Base-by-base conservation (phyloP, 306 rosid species). In the Boehmeria nivea region DNA sequence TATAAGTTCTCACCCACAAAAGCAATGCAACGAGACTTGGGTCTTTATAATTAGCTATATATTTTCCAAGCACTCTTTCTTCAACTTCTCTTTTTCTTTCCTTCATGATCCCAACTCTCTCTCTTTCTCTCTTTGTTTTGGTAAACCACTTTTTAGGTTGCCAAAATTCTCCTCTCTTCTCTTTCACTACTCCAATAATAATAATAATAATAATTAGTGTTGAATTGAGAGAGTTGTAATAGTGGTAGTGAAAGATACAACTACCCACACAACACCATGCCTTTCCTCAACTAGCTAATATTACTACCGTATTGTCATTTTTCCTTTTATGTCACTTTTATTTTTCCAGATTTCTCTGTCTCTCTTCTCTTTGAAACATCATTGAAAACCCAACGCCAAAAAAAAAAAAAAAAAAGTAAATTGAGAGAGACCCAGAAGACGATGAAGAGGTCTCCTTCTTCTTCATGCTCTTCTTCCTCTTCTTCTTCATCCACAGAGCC, bases 91-190 rank as follows among this genome's bases (percentile, higher is more conserved):
- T 54, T 17, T 17, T 28, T n/a, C 7, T 6, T 40, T 47, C n/a
- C 45, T 24, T 14, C 59, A 37, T 6, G 38, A 20, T 36, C 31
- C 24, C 14, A 57, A n/a, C n/a, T n/a, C n/a, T n/a, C n/a, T n/a
- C n/a, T n/a, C n/a, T n/a, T n/a, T n/a, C 66, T 69, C 78, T 64
- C 64, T 51, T 9, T 65, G 74, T 72, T 77, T 85, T 76, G 91
- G 93, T 88, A 78, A 88, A 68, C 95, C 73, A 85, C 93, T 76
- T 79, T 80, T 77, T 80, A 71, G 88, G 83, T 81, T 46, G 80
- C 78, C 86, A 73, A 45, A 58, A 59, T 64, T 58, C 72, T 60
- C 54, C 64, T 45, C 38, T 19, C 27, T 62, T 39, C n/a, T n/a
- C n/a, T n/a, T n/a, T n/a, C n/a, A n/a, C n/a, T n/a, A n/a, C n/a